These are phyloP conservation scores for Thelonectria discophora DNA, from an alignment of 2,329 filamentous ascomycete genomes.

Conservation along the genomic window DNA sequence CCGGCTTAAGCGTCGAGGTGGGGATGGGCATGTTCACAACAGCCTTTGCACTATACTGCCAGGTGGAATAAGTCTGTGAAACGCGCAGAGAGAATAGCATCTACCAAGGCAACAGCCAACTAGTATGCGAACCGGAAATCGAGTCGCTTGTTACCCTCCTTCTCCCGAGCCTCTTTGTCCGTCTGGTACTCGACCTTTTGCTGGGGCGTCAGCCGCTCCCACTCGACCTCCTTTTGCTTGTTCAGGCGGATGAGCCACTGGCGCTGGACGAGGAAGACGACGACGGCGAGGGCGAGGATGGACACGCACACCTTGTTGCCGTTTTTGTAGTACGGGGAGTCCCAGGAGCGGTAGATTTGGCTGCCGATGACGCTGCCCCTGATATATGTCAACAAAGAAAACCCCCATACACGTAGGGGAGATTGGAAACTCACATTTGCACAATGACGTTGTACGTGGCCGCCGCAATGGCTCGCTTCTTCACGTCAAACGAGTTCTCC, in stretches of 20 bases:
- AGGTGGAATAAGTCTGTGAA: no score
- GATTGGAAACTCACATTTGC: conserved; percentile 46
- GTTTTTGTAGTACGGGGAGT: conserved; percentile 64
- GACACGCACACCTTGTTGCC: conserved; percentile 67
- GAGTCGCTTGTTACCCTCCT: conserved; percentile 59
- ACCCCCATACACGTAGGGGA: no score
- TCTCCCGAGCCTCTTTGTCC: conserved; percentile 53
- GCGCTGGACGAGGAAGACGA: conserved; percentile 60
- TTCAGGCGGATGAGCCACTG: conserved; percentile 56
- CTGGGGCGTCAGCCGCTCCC: conserved; percentile 56
- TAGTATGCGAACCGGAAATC: conserved; percentile 62
- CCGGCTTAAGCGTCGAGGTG: not conserved
- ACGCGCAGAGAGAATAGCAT: no score
- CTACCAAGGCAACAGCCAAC: not conserved
- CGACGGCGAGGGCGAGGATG: conserved; percentile 58
- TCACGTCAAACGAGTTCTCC: conserved; percentile 59
- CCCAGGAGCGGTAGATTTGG: conserved; percentile 61
- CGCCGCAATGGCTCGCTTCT: conserved; percentile 58
- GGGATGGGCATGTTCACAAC: not conserved
- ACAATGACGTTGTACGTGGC: conserved; percentile 60
- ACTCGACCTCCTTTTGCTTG: conserved; percentile 56
- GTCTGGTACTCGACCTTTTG: conserved; percentile 57
- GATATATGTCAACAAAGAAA: conserved; percentile 7
- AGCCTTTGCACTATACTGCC: no score
- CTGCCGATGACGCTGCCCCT: conserved; percentile 52